Evolutionary conservation across 768 basidiomycete species (phyloP).

Genomic region (Boletus vinaceobasis): DNA sequence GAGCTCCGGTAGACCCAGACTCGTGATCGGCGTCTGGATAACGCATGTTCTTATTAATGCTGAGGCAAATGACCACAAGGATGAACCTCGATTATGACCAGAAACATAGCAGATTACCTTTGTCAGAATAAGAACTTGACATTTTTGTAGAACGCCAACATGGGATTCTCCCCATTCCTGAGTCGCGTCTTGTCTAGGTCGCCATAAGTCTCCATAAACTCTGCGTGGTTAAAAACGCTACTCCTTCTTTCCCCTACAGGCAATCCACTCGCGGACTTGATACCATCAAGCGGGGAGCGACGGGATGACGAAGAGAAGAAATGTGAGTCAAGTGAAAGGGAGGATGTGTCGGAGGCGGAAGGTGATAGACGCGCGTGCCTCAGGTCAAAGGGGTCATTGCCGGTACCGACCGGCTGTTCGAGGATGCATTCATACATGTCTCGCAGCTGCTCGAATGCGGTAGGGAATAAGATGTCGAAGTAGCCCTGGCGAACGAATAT

Average conservation of each 20-base stretch:
- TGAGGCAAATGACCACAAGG: neutral
- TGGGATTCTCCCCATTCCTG: constrained; percentile 81
- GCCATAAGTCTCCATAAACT: constrained; percentile 86
- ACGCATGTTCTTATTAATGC: neutral
- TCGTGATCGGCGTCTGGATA: neutral
- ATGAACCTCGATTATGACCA: neutral
- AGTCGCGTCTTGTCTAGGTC: constrained; percentile 68
- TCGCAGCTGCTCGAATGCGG: constrained; percentile 75
- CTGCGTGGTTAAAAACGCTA: constrained; percentile 80
- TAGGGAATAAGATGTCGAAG: constrained; percentile 99
- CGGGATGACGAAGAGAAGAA: constrained; percentile 66
- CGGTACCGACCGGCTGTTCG: constrained; percentile 45
- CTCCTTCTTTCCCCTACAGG: constrained; percentile 80
- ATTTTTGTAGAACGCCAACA: constrained; percentile 88
- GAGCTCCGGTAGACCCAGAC: neutral
- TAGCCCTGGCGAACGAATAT: constrained; percentile 91
- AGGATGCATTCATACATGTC: constrained; percentile 91
- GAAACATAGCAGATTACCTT: neutral
- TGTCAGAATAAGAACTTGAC: constrained; percentile 85
- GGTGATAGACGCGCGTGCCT: constrained; percentile 47
- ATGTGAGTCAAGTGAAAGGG: constrained; percentile 50
- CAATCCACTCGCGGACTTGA: constrained; percentile 69
- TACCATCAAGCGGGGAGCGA: constrained; percentile 64
- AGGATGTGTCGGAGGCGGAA: constrained; percentile 45
- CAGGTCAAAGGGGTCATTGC: constrained; percentile 16